Percentiles rank a stretch among this genome's conserved stretches.
Evolutionary conservation across 495 filamentous ascomycete species (phyloP).

Genomic region (Penicillium nucicola): DNA sequence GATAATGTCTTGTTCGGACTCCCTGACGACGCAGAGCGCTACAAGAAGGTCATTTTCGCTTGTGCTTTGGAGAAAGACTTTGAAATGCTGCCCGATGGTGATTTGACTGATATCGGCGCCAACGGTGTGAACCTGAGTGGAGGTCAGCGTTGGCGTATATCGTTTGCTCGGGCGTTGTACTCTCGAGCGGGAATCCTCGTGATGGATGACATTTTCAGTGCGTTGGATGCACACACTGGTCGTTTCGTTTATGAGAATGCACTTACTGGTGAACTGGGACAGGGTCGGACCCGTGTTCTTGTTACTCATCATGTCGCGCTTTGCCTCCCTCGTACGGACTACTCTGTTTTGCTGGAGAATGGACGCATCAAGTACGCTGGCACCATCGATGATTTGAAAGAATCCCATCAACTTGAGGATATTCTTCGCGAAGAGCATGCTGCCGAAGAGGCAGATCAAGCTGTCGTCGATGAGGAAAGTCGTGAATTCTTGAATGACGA

Average conservation of each 20-base stretch:
- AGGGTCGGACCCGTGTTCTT: constrained; percentile 71
- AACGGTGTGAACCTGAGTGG: constrained; percentile 84
- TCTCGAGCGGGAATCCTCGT: constrained; percentile 75
- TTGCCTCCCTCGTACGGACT: constrained; percentile 66
- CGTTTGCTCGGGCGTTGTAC: constrained; percentile 76
- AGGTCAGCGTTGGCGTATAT: constrained; percentile 79
- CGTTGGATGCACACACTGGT: constrained; percentile 67
- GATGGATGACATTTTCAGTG: constrained; percentile 82
- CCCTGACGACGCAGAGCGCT: constrained; percentile 61
- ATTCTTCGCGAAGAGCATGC: constrained; percentile 20
- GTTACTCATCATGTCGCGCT: constrained; percentile 81
- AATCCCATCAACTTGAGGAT: constrained; percentile 23
- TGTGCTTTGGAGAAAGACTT: constrained; percentile 75
- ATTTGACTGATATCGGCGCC: constrained; percentile 74
- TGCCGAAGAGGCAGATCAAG: constrained; percentile 5
- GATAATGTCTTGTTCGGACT: constrained; percentile 74
- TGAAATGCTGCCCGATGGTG: constrained; percentile 69
- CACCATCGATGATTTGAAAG: constrained; percentile 21
- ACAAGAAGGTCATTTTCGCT: constrained; percentile 60
- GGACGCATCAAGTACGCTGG: constrained; percentile 42
- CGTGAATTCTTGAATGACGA: constrained; percentile 8
- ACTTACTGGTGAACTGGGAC: constrained; percentile 63
- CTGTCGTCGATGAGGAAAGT: neutral
- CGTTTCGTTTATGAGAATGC: constrained; percentile 73
- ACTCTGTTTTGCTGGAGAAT: constrained; percentile 65